Conservation (phyloP, 495 filamentous ascomycete species). For the Xylaria curta region DNA sequence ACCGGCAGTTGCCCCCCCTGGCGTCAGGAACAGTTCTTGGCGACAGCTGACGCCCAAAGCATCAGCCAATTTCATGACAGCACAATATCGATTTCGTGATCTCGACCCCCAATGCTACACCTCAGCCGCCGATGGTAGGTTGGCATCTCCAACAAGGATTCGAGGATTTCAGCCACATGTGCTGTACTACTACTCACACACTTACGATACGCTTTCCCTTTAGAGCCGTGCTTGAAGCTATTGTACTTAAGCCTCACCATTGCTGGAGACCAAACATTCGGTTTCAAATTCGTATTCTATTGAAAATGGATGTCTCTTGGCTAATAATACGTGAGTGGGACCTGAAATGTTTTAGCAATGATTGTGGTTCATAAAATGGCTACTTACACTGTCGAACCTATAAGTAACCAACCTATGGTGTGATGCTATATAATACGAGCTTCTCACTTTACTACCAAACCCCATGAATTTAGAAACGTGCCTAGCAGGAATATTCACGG, state of each 20-base stretch:
- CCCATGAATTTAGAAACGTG: background rate
- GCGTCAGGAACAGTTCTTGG: slow-evolving; percentile 21
- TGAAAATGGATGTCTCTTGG: background rate
- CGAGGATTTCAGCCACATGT: slow-evolving; percentile 6
- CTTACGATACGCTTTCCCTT: background rate
- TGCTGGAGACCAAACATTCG: background rate
- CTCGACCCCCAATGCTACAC: slow-evolving; percentile 18
- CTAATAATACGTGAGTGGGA: background rate
- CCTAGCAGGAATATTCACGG: background rate
- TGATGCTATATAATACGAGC: background rate
- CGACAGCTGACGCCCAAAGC: slow-evolving; percentile 11
- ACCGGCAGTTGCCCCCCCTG: slow-evolving; percentile 17
- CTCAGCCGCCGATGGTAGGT: background rate
- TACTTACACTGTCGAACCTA: background rate
- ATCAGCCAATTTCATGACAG: slow-evolving; percentile 23
- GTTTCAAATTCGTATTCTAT: background rate
- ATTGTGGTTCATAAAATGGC: background rate
- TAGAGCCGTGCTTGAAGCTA: background rate
- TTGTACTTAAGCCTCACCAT: slow-evolving; percentile 8
- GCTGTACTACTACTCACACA: background rate
- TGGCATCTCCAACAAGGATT: background rate
- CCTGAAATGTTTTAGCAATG: background rate
- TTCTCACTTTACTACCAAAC: background rate
- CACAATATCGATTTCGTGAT: slow-evolving; percentile 26
- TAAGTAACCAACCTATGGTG: no score